Evolutionary conservation across 345 rosid species (phyloP), one percentile per base, ranked within the genome.

Genomic region (Clausena lansium): DNA sequence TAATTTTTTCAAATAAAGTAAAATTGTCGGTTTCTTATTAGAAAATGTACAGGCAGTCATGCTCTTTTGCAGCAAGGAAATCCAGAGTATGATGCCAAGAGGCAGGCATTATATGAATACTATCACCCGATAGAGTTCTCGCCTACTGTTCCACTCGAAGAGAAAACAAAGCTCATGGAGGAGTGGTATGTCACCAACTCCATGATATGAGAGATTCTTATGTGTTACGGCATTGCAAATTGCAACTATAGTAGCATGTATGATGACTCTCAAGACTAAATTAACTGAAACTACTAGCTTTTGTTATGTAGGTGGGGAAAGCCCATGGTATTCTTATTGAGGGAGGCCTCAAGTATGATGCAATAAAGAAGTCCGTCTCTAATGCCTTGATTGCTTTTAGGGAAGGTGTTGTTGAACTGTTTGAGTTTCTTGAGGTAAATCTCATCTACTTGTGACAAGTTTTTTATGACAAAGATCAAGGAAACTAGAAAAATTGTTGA

Each of bases 141-240:
- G 25, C 93, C 89, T 7, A 39, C 80, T 2, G 85, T 94, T 81
- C 91, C 96, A 7, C 41, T 91, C 57, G 89, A 93, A 54, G 92
- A 94, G 82, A 94, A 94, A 85, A 89, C 94, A 38, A 90, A 88
- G 86, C 97, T 94, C 80, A 94, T 94, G 98, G 94, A 94, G 86
- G 97, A 94, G 81, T 94, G 98, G 97, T 92, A 79, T 69, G 81
- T 52, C 9, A 27, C 39, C 45, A 71, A 17, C 8, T 52, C 57
- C 50, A 45, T 45, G 50, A 5, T 50, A 14, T 72, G 65, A 72
- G 65, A 35, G 30, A 28, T 33, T 30, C 5, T 4, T n/a, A 35
- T 63, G n/a, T 73, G 15, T 5, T 22, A 5, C 0, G 50, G 50
- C 50, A 3, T 45, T 45, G 17, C 50, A 35, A 7, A 47, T 24